Conservation (phyloP, 2,329 filamentous ascomycete species). For the Cryphonectria nitschkei region DNA sequence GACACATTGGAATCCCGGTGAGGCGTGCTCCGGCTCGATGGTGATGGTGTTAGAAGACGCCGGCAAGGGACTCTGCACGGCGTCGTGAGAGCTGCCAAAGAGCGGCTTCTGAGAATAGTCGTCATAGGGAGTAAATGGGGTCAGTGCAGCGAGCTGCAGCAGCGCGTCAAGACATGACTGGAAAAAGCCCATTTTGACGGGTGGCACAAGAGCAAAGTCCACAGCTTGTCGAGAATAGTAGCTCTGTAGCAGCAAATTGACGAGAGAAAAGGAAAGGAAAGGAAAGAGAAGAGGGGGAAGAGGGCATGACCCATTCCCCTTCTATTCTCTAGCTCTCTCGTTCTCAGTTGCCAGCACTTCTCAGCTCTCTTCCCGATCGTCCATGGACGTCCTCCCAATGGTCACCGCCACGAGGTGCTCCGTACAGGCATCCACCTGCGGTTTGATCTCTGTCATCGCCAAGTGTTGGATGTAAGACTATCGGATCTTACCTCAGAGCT, state of each 20-base stretch:
- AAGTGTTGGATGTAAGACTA: neutral
- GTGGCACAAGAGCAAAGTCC: neutral
- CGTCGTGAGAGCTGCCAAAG: conserved; percentile 8
- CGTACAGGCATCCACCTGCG: neutral
- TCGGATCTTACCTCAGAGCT: conserved; percentile 2
- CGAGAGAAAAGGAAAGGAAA: neutral
- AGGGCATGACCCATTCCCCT: neutral
- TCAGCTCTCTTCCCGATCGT: neutral
- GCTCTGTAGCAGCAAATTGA: neutral
- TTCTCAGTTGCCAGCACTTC: neutral
- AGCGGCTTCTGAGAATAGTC: conserved; percentile 17
- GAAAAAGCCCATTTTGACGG: conserved; percentile 24
- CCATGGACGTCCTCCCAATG: neutral
- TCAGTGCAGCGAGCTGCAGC: conserved; percentile 16
- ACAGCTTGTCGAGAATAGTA: neutral
- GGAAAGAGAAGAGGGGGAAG: neutral
- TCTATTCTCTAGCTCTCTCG: neutral
- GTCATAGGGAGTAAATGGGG: conserved; percentile 18
- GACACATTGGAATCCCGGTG: conserved; percentile 23
- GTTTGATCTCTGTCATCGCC: neutral
- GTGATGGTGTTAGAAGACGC: conserved; percentile 4
- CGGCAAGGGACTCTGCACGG: conserved; percentile 5
- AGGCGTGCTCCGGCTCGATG: conserved; percentile 19
- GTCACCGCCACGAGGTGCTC: neutral
- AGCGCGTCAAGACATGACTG: conserved; percentile 24